Evolutionary conservation across 495 filamentous ascomycete species (phyloP).

Genomic region (Neurospora hispaniola): DNA sequence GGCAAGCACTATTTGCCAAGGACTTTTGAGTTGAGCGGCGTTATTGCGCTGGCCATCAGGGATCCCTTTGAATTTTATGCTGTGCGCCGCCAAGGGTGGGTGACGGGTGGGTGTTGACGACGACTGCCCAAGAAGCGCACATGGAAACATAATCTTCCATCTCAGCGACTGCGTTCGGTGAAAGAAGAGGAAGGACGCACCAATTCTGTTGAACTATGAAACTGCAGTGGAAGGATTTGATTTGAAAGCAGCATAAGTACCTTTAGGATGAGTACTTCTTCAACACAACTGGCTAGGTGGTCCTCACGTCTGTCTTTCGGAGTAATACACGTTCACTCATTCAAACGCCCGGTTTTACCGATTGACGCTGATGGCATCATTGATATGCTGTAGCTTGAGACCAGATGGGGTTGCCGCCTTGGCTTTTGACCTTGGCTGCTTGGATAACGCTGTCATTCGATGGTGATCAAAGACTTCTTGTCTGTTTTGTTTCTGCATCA

Average conservation of each 20-base stretch:
- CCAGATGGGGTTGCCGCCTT: not conserved
- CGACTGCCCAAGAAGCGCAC: not conserved
- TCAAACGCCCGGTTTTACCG: not conserved
- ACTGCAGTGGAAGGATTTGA: not conserved
- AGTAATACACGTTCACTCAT: not conserved
- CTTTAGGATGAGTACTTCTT: not conserved
- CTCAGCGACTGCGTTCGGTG: not conserved
- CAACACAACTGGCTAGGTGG: not conserved
- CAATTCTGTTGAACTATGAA: not conserved
- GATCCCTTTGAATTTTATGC: not conserved
- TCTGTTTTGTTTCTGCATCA: not conserved
- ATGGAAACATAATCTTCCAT: not conserved
- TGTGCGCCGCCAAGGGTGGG: not conserved
- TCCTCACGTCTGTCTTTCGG: not conserved
- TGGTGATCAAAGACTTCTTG: not conserved
- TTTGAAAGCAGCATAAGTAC: not conserved
- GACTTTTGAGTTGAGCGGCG: not conserved
- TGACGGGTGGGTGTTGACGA: not conserved
- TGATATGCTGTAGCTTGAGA: not conserved
- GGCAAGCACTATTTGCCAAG: not conserved
- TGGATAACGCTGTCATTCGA: not conserved
- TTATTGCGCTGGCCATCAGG: not conserved
- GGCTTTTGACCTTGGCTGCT: not conserved
- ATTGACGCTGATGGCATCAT: not conserved
- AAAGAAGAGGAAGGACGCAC: not conserved